Evolutionary conservation across 129 eudicot species (phyloP).

Genomic region (Erigeron canadensis): DNA sequence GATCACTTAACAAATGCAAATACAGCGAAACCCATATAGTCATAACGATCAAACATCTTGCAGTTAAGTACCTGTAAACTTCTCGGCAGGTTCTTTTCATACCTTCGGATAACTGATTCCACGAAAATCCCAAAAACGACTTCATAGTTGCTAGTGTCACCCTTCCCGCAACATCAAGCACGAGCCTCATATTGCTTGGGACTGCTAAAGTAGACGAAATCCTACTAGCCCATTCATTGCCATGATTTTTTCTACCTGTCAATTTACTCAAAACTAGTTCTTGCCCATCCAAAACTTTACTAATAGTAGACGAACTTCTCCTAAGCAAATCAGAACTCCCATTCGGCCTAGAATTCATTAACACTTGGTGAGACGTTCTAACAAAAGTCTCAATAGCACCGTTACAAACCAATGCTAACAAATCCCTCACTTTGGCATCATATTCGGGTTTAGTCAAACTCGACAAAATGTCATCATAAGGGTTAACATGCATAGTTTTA

Average conservation of each 20-base stretch:
- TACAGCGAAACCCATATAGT: conserved; percentile 64
- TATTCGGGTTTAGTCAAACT: conserved; percentile 84
- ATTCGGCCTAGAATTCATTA: conserved; percentile 39
- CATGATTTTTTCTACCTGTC: conserved; percentile 20
- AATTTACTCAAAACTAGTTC: conserved; percentile 27
- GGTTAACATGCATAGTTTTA: conserved; percentile 67
- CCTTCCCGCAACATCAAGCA: conserved; percentile 65
- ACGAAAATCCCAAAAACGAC: conserved; percentile 49
- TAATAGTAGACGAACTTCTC: conserved; percentile 27
- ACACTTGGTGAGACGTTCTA: conserved; percentile 63
- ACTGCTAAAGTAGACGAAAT: conserved; percentile 56
- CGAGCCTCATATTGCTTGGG: conserved; percentile 58
- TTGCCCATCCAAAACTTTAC: conserved; percentile 27
- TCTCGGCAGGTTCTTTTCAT: conserved; percentile 48
- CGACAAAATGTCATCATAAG: conserved; percentile 65
- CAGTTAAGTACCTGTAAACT: conserved; percentile 47
- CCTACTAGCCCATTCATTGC: conserved; percentile 26
- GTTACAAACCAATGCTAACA: conserved; percentile 54
- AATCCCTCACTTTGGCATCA: conserved; percentile 49
- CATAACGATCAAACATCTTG: conserved; percentile 51
- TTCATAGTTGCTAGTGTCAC: conserved; percentile 61
- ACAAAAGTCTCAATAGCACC: conserved; percentile 73
- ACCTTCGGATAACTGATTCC: conserved; percentile 37
- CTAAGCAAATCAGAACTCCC: conserved; percentile 13
- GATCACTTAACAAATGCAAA: conserved; percentile 56